Percentiles rank a stretch among this genome's conserved stretches.
phyloP scores from a whole-genome alignment of 305 asterid species.

The Caryopteris hybrid region DNA sequence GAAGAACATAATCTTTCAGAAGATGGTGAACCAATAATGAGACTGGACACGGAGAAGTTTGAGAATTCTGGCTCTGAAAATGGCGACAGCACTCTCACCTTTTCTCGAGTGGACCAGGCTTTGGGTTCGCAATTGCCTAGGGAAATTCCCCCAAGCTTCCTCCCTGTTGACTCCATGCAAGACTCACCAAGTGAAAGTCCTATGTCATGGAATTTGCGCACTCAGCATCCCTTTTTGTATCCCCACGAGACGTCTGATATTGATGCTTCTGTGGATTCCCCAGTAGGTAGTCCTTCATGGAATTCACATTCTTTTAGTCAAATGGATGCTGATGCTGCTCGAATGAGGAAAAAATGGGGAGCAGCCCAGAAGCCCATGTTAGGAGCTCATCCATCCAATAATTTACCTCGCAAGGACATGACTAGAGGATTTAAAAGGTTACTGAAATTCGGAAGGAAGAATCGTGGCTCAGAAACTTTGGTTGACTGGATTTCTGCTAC shows the following conservation, averaged over 20 bases:
- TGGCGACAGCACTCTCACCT: conserved; percentile 39
- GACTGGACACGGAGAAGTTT: conserved; percentile 39
- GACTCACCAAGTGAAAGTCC: conserved; percentile 75
- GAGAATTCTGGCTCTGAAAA: conserved; percentile 65
- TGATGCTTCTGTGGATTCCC: conserved; percentile 72
- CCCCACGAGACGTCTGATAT: conserved; percentile 69
- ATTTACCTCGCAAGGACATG: conserved; percentile 59
- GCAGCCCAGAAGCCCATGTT: conserved; percentile 36
- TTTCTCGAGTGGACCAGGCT: conserved; percentile 57
- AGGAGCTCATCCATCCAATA: conserved; percentile 42
- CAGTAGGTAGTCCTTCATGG: conserved; percentile 86
- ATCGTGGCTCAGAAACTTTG: conserved; percentile 67
- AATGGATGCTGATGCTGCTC: conserved; percentile 63
- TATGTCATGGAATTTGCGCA: conserved; percentile 56
- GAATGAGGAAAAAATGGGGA: conserved; percentile 97
- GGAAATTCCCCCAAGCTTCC: conserved; percentile 40
- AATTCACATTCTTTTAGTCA: conserved; percentile 68
- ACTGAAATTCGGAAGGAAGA: conserved; percentile 73
- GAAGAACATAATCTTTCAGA: conserved; percentile 33
- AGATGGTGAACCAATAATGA: conserved; percentile 36
- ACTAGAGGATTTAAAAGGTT: conserved; percentile 68
- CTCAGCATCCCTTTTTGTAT: conserved; percentile 61
- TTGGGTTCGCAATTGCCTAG: conserved; percentile 55
- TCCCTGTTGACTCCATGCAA: conserved; percentile 49
- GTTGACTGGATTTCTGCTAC: conserved; percentile 67